Evolutionary conservation across 2,329 filamentous ascomycete species (phyloP).

Genomic region (Neocucurbitaria cava): DNA sequence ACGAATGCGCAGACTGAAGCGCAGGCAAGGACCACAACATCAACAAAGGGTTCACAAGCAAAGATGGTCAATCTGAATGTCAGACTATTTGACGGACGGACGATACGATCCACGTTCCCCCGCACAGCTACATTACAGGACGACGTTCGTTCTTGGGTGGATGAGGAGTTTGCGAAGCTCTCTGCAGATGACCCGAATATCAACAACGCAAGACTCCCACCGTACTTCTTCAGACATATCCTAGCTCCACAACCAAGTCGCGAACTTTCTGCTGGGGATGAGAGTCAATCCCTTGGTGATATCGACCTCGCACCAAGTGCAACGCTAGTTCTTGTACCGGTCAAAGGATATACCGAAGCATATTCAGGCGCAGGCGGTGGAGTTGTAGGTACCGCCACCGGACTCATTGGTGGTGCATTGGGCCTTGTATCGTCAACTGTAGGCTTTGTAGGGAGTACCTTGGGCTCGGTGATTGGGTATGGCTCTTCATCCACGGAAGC

Average conservation of each 20-base stretch:
- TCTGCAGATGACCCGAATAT: slow-evolving; percentile 29
- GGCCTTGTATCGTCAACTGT: slow-evolving; percentile 45
- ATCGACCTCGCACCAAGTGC: slow-evolving; percentile 79
- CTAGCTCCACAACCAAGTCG: slow-evolving; percentile 79
- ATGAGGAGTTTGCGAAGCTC: slow-evolving; percentile 50
- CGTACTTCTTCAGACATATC: slow-evolving; percentile 86
- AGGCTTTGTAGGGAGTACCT: slow-evolving; percentile 40
- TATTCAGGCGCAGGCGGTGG: slow-evolving; percentile 54
- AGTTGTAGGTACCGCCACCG: slow-evolving; percentile 40
- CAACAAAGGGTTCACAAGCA: slow-evolving; percentile 39
- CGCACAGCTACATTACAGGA: slow-evolving; percentile 66
- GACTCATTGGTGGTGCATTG: slow-evolving; percentile 43
- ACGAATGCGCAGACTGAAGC: slow-evolving; percentile 4
- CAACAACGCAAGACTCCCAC: slow-evolving; percentile 48
- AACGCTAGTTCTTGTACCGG: slow-evolving; percentile 81
- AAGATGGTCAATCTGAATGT: slow-evolving; percentile 67
- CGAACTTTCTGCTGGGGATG: slow-evolving; percentile 76
- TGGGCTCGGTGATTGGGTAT: slow-evolving; percentile 41
- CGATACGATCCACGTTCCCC: slow-evolving; percentile 75
- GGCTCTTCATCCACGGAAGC: slow-evolving; percentile 13
- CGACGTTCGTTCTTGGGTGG: slow-evolving; percentile 80
- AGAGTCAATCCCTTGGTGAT: slow-evolving; percentile 70
- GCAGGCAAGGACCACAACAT: slow-evolving; percentile 12
- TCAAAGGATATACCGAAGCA: slow-evolving; percentile 66
- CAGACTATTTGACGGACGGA: slow-evolving; percentile 83